phyloP scores from a whole-genome alignment of 345 rosid species.

The Sapria himalayana region DNA sequence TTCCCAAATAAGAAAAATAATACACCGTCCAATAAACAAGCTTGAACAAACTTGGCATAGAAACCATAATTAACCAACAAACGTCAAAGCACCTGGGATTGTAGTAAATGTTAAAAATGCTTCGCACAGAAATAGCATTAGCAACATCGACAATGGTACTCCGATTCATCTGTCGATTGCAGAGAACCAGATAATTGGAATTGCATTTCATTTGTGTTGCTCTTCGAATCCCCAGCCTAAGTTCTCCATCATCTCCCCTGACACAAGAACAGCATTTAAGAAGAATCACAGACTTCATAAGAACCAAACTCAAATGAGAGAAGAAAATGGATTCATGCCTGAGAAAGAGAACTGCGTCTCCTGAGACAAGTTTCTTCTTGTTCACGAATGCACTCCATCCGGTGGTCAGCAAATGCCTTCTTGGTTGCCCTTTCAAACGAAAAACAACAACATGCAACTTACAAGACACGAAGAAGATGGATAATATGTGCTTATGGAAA shows the following conservation, averaged over 20 bases:
- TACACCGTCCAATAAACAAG: too few species aligned
- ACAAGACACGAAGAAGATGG: background rate
- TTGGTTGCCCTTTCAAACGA: constrained; percentile 59
- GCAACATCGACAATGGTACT: constrained; percentile 42
- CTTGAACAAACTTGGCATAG: background rate
- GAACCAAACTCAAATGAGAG: background rate
- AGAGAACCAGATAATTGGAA: constrained; percentile 22
- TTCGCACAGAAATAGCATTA: constrained; percentile 38
- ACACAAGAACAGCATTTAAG: too few species aligned
- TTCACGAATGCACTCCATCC: constrained; percentile 99
- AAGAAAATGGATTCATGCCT: constrained; percentile 20
- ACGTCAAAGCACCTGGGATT: constrained; percentile 55
- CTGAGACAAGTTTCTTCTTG: constrained; percentile 92
- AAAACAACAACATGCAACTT: background rate
- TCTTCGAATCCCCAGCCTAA: constrained; percentile 88
- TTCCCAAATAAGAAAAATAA: too few species aligned
- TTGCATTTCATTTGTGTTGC: constrained; percentile 52
- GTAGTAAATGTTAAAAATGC: constrained; percentile 55
- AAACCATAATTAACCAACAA: background rate
- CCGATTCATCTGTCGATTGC: constrained; percentile 32
- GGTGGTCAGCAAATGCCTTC: constrained; percentile 95
- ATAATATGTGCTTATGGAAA: background rate
- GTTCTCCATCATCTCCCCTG: constrained; percentile 89
- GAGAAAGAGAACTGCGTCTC: constrained; percentile 96
- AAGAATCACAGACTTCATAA: constrained; percentile 6